Evolutionary conservation across 768 basidiomycete species (phyloP).

Genomic region (Pisolithus microcarpus): DNA sequence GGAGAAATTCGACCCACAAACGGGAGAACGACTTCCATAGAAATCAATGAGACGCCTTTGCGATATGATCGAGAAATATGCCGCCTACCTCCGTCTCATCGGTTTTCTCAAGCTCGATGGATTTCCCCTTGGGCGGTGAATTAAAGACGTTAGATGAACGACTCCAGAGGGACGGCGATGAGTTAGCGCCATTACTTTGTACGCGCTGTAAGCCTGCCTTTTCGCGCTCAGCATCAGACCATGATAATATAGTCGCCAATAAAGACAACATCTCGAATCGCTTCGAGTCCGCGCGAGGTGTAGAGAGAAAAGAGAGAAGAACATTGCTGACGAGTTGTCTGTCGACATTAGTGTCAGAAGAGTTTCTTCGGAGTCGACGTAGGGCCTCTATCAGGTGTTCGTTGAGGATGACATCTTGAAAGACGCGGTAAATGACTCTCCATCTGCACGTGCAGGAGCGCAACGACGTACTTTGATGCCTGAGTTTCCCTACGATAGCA

Average conservation of each 20-base stretch:
- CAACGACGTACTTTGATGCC: slow-evolving; percentile 73
- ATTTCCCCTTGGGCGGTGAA: slow-evolving; percentile 31
- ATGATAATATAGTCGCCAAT: slow-evolving; percentile 82
- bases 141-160: slow-evolving; percentile 19
- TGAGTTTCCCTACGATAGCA: slow-evolving; percentile 86
- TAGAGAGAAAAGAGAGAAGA: slow-evolving; percentile 80
- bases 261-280: slow-evolving; percentile 94
- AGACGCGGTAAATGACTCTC: neutral
- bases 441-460: neutral
- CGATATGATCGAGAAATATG: neutral
- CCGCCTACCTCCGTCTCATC: slow-evolving; percentile 74
- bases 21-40: slow-evolving; percentile 82
- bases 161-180: slow-evolving; percentile 17
- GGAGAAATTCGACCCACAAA: slow-evolving; percentile 95
- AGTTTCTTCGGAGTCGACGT: slow-evolving; percentile 82
- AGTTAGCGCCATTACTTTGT: neutral
- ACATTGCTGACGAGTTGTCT: slow-evolving; percentile 91
- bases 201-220: slow-evolving; percentile 68
- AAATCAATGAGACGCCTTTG: neutral
- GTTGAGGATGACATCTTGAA: slow-evolving; percentile 86
- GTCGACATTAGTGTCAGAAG: slow-evolving; percentile 85
- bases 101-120: slow-evolving; percentile 60
- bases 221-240: slow-evolving; percentile 87
- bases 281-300: slow-evolving; percentile 87
- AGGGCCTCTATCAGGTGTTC: slow-evolving; percentile 97